Percentiles rank a stretch among this genome's conserved stretches.
phyloP scores from a whole-genome alignment of 768 basidiomycete genomes.

The Favolaschia claudopus region DNA sequence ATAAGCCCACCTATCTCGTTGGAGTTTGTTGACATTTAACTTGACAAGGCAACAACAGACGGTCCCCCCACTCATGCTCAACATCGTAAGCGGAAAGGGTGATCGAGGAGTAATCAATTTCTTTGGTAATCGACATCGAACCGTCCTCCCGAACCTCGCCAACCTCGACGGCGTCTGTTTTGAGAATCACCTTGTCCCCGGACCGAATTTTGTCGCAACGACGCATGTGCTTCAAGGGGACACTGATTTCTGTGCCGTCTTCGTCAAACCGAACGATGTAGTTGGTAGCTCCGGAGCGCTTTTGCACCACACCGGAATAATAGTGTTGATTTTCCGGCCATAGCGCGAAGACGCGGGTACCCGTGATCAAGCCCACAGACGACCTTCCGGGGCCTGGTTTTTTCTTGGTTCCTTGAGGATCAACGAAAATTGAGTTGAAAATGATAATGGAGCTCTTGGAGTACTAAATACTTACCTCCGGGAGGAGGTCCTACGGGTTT shows the following conservation, averaged over 20 bases:
- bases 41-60: neutral
- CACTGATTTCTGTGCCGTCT: neutral
- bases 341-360: neutral
- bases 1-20: too few relatives aligned
- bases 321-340: slow-evolving; percentile 1
- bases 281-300: neutral
- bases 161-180: neutral
- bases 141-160: neutral
- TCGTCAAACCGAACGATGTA: slow-evolving; percentile 3
- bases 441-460: too few relatives aligned
- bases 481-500: too few relatives aligned
- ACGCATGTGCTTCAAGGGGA: neutral
- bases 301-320: neutral
- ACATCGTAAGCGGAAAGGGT: neutral
- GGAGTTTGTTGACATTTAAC: too few relatives aligned
- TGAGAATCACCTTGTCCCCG: neutral
- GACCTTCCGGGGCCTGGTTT: slow-evolving; percentile 1
- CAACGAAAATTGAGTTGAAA: too few relatives aligned
- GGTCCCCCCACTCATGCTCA: slow-evolving; percentile 1
- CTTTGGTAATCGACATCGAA: neutral
- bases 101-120: neutral
- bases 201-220: neutral
- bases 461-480: too few relatives aligned
- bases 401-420: too few relatives aligned
- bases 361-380: neutral